phyloP scores from a whole-genome alignment of 2,329 filamentous ascomycete species.

The Pyrenophora teres region DNA sequence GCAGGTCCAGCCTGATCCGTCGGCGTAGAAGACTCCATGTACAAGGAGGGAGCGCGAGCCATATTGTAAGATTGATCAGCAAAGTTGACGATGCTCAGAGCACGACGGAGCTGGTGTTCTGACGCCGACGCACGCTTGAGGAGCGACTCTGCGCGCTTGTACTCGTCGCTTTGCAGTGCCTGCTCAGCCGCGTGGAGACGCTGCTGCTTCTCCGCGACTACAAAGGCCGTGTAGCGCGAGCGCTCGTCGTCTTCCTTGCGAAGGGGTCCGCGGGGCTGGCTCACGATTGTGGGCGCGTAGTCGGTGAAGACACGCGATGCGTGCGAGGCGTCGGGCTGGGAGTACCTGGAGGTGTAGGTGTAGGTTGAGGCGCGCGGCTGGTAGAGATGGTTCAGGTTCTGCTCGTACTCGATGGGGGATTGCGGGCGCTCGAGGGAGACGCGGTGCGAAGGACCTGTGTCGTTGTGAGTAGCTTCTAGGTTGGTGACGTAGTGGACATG shows the following conservation, averaged over 20 bases:
- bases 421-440: not conserved
- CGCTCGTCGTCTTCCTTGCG: not conserved
- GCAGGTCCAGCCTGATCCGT: not conserved
- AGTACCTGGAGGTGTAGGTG: not conserved
- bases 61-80: slow-evolving; percentile 2
- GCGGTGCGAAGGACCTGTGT: not conserved
- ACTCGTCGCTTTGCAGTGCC: not conserved
- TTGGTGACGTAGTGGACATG: slow-evolving; percentile 2
- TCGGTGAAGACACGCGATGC: slow-evolving; percentile 6
- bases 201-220: not conserved
- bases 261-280: not conserved
- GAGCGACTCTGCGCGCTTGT: slow-evolving; percentile 4
- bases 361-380: not conserved
- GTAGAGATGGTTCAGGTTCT: not conserved
- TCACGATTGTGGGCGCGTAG: not conserved
- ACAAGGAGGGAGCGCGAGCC: slow-evolving; percentile 3
- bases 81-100: slow-evolving; percentile 1
- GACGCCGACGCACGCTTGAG: slow-evolving; percentile 1
- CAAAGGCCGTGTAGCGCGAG: not conserved
- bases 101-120: not conserved
- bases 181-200: not conserved
- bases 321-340: not conserved
- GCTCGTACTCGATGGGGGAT: not conserved
- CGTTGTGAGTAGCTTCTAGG: not conserved
- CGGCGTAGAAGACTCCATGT: not conserved